Evolutionary conservation across 2,329 filamentous ascomycete genomes (phyloP).

Genomic region (Bipolaris bicolor): DNA sequence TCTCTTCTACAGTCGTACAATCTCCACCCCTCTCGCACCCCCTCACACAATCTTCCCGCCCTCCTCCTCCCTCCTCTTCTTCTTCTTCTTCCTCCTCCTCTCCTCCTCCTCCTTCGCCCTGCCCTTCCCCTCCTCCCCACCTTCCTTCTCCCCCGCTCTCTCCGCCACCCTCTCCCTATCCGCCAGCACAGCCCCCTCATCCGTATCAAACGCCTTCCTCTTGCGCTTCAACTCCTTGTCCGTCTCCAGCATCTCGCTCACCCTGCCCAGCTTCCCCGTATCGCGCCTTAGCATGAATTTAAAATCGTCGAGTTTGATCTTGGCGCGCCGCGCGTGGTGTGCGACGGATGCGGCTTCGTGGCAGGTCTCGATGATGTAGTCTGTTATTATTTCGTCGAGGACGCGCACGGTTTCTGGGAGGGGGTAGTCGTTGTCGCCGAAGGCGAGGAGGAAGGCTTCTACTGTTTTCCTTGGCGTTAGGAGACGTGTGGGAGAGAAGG

Average conservation of each 20-base stretch:
- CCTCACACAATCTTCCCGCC: constrained; percentile 28
- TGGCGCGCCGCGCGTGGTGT: constrained; percentile 85
- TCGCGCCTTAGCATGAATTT: constrained; percentile 91
- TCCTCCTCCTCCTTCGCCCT: constrained; percentile 10
- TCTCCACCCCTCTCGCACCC: too few species aligned
- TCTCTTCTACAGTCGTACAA: too few species aligned
- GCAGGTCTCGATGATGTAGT: constrained; percentile 89
- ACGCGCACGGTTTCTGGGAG: constrained; percentile 84
- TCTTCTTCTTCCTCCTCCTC: constrained; percentile 28
- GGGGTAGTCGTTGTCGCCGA: constrained; percentile 78
- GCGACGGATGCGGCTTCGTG: constrained; percentile 88
- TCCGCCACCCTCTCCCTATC: constrained; percentile 30
- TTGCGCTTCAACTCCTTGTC: constrained; percentile 85
- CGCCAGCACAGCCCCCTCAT: constrained; percentile 65
- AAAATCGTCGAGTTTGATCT: constrained; percentile 98
- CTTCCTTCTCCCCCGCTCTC: constrained; percentile 4
- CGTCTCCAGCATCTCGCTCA: constrained; percentile 87
- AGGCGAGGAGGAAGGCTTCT: constrained; percentile 75
- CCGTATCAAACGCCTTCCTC: constrained; percentile 73
- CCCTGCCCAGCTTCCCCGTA: constrained; percentile 82
- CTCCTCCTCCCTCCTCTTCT: constrained; percentile 20
- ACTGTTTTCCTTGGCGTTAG: too few species aligned
- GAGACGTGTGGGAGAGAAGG: too few species aligned
- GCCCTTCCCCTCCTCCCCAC: constrained; percentile 7
- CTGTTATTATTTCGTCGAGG: constrained; percentile 93